Base-by-base conservation (phyloP, 306 rosid species). In the Boehmeria nivea region DNA sequence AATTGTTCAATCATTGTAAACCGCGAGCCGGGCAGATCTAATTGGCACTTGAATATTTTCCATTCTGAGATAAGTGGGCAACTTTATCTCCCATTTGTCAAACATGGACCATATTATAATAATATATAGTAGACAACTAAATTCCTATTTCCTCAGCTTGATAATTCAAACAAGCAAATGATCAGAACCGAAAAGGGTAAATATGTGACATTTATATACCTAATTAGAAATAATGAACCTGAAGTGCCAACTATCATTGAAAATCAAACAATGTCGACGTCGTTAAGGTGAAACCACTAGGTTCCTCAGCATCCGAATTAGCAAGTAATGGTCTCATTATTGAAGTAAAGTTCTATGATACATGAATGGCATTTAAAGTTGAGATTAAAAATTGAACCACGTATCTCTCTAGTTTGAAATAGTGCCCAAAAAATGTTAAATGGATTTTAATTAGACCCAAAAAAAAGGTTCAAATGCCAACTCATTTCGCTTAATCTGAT, bases 331-430 rank as follows among this genome's bases (percentile, higher is more conserved):
- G 16, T 28, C 34, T 28, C 8, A 38, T n/a, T 18, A 8, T 27
- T 52, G 22, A 16, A 3, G 16, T 18, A 31, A 52, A 31, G 33
- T 14, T 50, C 6, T 12, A 22, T 10, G 1, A 48, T 12, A 6
- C 54, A 48, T 20, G 14, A 21, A 22, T 47, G 23, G 5, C 23
- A 10, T 16, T 51, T 26, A 3, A 26, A 26, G 5, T 26, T 28
- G 33, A 9, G 11, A 11, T 13, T 15, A 25, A 51, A 15, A 27
- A 8, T 3, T 51, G 38, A 51, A 8, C 20, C 6, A 51, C 8
- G n/a, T n/a, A n/a, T n/a, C n/a, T n/a, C 26, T n/a, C 38, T 3
- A 51, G 38, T 27, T 51, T 50, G 38, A 51, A 26, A 51, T 51
- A 6, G 15, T 25, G 22, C 12, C 56, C 36, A 3, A 51, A n/a